phyloP scores from a whole-genome alignment of 2,329 filamentous ascomycete species.

The Cordyceps javanica region DNA sequence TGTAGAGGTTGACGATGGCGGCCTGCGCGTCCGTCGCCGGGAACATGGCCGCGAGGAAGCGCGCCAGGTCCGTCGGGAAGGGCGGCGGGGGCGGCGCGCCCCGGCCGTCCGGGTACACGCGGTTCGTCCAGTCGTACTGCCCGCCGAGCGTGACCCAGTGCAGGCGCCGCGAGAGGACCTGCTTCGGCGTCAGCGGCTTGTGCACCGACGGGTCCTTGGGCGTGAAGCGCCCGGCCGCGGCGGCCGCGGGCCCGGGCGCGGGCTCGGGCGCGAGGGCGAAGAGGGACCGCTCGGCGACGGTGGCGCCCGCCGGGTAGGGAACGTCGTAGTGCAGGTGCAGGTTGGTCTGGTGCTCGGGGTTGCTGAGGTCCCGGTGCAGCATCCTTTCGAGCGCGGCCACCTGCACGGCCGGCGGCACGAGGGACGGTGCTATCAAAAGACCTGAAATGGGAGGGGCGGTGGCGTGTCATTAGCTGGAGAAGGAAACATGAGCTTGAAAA shows the following conservation, averaged over 20 bases:
- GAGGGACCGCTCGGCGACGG: conserved; percentile 38
- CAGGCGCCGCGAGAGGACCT: conserved; percentile 71
- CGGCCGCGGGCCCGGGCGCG: conserved; percentile 41
- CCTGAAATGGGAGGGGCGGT: no score
- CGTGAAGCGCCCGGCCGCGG: conserved; percentile 45
- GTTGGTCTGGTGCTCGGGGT: conserved; percentile 75
- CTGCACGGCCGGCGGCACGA: conserved; percentile 68
- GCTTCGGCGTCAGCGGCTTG: conserved; percentile 61
- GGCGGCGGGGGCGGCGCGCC: conserved; percentile 48
- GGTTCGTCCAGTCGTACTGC: conserved; percentile 93
- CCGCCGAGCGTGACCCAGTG: conserved; percentile 94
- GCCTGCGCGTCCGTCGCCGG: conserved; percentile 75
- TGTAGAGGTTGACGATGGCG: conserved; percentile 91
- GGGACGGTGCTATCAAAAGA: conserved; percentile 67
- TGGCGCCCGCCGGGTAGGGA: conserved; percentile 42
- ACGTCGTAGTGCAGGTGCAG: conserved; percentile 77
- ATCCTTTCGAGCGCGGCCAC: conserved; percentile 63
- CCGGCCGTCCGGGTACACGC: conserved; percentile 58
- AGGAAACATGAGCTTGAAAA: not conserved
- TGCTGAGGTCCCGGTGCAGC: conserved; percentile 69
- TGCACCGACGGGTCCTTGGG: conserved; percentile 72
- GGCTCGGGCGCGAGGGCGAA: conserved; percentile 43
- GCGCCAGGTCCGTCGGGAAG: conserved; percentile 69
- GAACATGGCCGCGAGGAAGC: conserved; percentile 64
- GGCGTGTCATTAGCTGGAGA: not conserved